Conservation (phyloP, 208 protist genomes). For the Leishmania amazonensis region DNA sequence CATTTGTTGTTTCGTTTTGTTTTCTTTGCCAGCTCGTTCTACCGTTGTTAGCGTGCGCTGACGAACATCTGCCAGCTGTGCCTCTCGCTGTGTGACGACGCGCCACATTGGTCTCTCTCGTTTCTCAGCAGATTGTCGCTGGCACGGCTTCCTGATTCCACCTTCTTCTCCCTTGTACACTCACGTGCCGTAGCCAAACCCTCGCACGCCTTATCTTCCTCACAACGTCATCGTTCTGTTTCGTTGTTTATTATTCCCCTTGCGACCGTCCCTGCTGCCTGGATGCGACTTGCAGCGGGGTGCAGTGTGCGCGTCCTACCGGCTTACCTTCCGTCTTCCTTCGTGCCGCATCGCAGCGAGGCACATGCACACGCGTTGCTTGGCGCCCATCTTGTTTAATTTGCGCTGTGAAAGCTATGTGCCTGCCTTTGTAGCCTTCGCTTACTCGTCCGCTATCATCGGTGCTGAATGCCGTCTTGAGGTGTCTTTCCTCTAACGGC, state of each 20-base stretch:
- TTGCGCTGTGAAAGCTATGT: background rate
- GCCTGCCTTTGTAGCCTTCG: background rate
- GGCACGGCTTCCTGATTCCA: background rate
- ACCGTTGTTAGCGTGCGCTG: background rate
- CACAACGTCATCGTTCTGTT: background rate
- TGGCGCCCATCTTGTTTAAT: background rate
- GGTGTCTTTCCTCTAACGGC: background rate
- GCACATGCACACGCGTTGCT: background rate
- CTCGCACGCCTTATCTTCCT: background rate
- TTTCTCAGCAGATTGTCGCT: no score
- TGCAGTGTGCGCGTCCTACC: background rate
- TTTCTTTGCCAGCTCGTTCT: no score
- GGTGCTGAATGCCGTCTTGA: background rate
- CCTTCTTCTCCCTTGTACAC: background rate
- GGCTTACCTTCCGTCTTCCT: background rate
- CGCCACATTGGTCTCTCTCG: background rate
- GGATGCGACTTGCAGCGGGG: background rate
- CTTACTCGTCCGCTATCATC: background rate
- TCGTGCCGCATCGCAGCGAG: background rate
- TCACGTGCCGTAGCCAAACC: background rate
- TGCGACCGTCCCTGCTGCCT: background rate
- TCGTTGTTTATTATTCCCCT: background rate
- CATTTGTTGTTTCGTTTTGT: background rate
- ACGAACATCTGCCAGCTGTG: no score
- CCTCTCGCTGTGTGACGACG: background rate